These are phyloP conservation scores for Nicotiana paniculata DNA, from an alignment of 257 asterid species.

Conservation along the genomic window DNA sequence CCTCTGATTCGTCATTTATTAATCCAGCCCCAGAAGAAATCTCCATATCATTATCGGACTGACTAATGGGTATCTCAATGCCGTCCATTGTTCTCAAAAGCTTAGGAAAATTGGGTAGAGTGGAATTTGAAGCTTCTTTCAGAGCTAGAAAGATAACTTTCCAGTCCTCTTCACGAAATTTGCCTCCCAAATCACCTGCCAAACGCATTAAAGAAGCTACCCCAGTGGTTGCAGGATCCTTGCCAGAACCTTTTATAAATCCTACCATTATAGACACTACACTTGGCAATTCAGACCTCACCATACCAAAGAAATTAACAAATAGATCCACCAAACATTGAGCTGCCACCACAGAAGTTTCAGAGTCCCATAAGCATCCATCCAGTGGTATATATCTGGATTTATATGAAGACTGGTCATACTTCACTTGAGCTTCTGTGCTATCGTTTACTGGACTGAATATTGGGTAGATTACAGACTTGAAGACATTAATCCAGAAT, in stretches of 20 bases:
- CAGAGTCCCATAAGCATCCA: conserved; percentile 74
- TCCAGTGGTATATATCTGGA: conserved; percentile 40
- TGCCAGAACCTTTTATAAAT: conserved; percentile 59
- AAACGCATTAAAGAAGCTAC: conserved; percentile 72
- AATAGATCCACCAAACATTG: conserved; percentile 66
- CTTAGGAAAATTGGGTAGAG: conserved; percentile 52
- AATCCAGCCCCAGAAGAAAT: conserved; percentile 37
- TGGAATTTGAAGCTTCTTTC: conserved; percentile 57
- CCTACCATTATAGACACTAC: conserved; percentile 62
- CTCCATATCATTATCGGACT: conserved; percentile 39
- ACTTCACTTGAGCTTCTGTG: conserved; percentile 37
- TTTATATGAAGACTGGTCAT: conserved; percentile 28
- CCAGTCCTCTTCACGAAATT: conserved; percentile 71
- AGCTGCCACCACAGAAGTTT: conserved; percentile 63
- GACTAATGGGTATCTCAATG: conserved; percentile 51
- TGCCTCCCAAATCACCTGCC: conserved; percentile 55
- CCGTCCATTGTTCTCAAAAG: conserved; percentile 65
- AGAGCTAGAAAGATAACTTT: conserved; percentile 49
- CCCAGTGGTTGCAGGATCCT: conserved; percentile 74
- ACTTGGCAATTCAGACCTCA: conserved; percentile 62
- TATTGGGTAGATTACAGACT: conserved; percentile 65
- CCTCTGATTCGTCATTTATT: conserved; percentile 37
- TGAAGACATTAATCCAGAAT: conserved; percentile 72
- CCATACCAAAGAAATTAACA: conserved; percentile 53
- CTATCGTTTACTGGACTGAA: conserved; percentile 48